Percentiles rank a stretch among this genome's conserved stretches.
phyloP scores from a whole-genome alignment of 805 yeast genomes.

The Ogataea philodendri region DNA sequence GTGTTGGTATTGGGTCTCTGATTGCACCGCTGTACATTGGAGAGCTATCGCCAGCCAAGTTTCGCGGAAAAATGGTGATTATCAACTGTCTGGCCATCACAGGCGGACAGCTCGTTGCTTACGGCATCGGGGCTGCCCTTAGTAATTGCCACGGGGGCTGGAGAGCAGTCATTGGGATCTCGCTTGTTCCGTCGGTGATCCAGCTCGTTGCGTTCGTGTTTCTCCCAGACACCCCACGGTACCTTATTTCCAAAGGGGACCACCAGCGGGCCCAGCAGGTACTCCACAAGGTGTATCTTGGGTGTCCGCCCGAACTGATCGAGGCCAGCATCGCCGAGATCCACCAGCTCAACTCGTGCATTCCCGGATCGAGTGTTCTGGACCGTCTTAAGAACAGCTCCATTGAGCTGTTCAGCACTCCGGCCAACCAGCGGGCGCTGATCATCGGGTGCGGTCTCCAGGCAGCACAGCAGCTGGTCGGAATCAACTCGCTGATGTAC shows the following conservation, averaged over 20 bases:
- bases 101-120: slow-evolving; percentile 56
- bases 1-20: slow-evolving; percentile 55
- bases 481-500: slow-evolving; percentile 58
- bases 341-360: slow-evolving; percentile 27
- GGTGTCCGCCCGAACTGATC: slow-evolving; percentile 38
- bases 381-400: slow-evolving; percentile 36
- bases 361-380: slow-evolving; percentile 28
- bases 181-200: slow-evolving; percentile 49
- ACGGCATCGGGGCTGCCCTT: slow-evolving; percentile 50
- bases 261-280: slow-evolving; percentile 40
- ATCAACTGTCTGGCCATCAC: slow-evolving; percentile 54
- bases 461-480: slow-evolving; percentile 56
- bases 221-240: slow-evolving; percentile 57
- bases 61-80: slow-evolving; percentile 51
- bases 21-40: slow-evolving; percentile 53
- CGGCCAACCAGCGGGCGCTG: slow-evolving; percentile 50
- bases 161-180: slow-evolving; percentile 50
- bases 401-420: slow-evolving; percentile 39
- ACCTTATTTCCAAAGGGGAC: slow-evolving; percentile 44
- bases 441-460: slow-evolving; percentile 56
- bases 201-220: slow-evolving; percentile 46
- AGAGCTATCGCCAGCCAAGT: slow-evolving; percentile 52
- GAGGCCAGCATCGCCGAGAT: slow-evolving; percentile 45
- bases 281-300: slow-evolving; percentile 37
- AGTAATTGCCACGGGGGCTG: slow-evolving; percentile 45